Base-by-base conservation (phyloP, 2,329 filamentous ascomycete genomes). In the Xylaria sp. region DNA sequence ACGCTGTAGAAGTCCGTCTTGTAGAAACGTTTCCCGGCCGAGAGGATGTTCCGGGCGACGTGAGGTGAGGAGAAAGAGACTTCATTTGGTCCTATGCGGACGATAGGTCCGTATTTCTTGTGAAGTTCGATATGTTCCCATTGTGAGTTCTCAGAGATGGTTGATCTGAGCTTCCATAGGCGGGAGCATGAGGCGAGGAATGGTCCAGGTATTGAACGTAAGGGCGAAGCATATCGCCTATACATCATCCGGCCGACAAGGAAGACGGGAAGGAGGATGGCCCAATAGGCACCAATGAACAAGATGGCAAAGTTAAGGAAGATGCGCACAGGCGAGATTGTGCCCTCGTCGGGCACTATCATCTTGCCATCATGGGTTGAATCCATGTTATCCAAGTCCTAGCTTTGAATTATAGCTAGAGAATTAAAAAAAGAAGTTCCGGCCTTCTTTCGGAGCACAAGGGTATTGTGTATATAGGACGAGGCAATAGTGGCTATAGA, bases 1-100 rank as follows among this genome's bases (percentile, higher is more conserved):
- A 88, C 85, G 46, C 76, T 79, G 73, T 87, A 87, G 70, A 86
- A 87, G 65, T 81, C 77, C 3, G 85, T 86, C 79, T 87, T 87
- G 78, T 83, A 81, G 77, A 86, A 86, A 23, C 83, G 80, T 75
- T 85, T 85, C 7, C 85, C 85, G 0, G 84, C 84, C 53, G 80
- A 81, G 33, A 86, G 78, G 13, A 87, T 71, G 9, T 80, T 76
- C 2, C 84, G 79, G 5, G 84, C 82, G 0, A 83, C 82, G 63
- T 82, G 79, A 2, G 84, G 83, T 2, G 82, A 84, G 0, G 82
- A 75, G 36, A 86, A 74, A 0, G 83, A 84, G 4, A 86, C 79
- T 74, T 86, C 84, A 71, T 84, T 77, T 5, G 84, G 84, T 1
- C 81, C 82, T 51, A 85, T 83, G n/a, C 84, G 82, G 61, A 86